Evolutionary conservation across 139 green algal genomes (phyloP), one percentile per base, ranked within the genome.

Genomic region (Chlorella sp.): DNA sequence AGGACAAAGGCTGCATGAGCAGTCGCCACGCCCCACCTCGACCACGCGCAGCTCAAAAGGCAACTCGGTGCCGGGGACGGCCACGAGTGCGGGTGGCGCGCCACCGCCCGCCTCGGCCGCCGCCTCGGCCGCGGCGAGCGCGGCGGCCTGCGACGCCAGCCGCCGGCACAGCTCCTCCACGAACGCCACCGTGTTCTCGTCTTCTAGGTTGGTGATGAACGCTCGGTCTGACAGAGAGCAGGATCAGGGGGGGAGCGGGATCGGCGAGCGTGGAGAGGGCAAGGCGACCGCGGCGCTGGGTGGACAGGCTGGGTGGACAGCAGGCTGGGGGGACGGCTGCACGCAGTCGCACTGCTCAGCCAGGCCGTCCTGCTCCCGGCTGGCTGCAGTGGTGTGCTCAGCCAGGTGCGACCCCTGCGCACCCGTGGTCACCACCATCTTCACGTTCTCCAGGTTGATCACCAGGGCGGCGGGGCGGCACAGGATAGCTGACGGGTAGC

Each of bases 31-130:
- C n/a, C n/a, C n/a, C n/a, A n/a, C 75, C 71, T 93, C 88, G 48
- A 93, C 66, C 11, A 80, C 84, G 15, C 88, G 58, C 67, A 93
- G 68, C 82, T 93, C 88, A 71, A 87, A 93, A 12, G 88, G 87
- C 58, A 85, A 46, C 72, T 78, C n/a, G n/a, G n/a, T 45, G 45
- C 62, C 72, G 46, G 65, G 46, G 27, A 46, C 58, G 6, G 46
- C 60, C 4, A 29, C 38, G 58, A 78, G 51, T 45, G n/a, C 35
- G 60, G 19, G 31, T 15, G 71, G 61, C 8, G 42, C 36, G 8
- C 11, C 42, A 42, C 23, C n/a, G n/a, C n/a, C n/a, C n/a, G n/a
- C n/a, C n/a, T n/a, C n/a, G n/a, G n/a, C n/a, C n/a, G n/a, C n/a
- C n/a, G n/a, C n/a, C n/a, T n/a, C n/a, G n/a, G n/a, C n/a, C n/a